phyloP scores from a whole-genome alignment of 2,329 filamentous ascomycete species.

The Myotisia sp. region DNA sequence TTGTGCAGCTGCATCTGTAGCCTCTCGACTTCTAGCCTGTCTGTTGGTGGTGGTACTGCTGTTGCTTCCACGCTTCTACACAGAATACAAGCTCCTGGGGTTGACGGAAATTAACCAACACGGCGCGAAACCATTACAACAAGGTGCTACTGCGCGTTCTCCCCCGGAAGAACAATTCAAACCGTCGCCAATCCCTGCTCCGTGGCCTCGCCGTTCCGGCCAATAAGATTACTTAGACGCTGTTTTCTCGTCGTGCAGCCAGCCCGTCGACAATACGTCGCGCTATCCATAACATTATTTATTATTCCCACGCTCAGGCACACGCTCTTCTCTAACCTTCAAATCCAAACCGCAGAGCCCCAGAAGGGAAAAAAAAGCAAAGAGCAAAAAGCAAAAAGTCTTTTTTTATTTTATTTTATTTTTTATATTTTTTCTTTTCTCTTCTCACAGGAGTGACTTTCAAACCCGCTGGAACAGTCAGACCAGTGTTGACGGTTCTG shows the following conservation, averaged over 20 bases:
- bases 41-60: no score
- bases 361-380: conserved; percentile 2
- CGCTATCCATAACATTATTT: conserved; percentile 4
- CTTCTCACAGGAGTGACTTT: conserved; percentile 2
- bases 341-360: conserved; percentile 11
- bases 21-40: no score
- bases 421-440: not conserved
- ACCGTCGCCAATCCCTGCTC: conserved; percentile 3
- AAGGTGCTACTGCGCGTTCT: no score
- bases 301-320: conserved; percentile 4
- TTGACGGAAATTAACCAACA: no score
- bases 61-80: no score
- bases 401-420: no score
- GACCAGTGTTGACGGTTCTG: conserved; percentile 8
- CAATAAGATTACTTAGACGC: conserved; percentile 4
- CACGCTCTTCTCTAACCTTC: conserved; percentile 1
- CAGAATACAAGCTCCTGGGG: no score
- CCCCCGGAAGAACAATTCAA: not conserved
- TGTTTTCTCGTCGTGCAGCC: conserved; percentile 6
- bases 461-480: conserved; percentile 2
- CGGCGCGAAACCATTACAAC: no score
- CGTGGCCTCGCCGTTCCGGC: conserved; percentile 3
- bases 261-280: conserved; percentile 1
- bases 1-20: no score
- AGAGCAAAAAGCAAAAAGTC: not conserved